phyloP scores from a whole-genome alignment of 306 rosid species.

The Rosa persica region DNA sequence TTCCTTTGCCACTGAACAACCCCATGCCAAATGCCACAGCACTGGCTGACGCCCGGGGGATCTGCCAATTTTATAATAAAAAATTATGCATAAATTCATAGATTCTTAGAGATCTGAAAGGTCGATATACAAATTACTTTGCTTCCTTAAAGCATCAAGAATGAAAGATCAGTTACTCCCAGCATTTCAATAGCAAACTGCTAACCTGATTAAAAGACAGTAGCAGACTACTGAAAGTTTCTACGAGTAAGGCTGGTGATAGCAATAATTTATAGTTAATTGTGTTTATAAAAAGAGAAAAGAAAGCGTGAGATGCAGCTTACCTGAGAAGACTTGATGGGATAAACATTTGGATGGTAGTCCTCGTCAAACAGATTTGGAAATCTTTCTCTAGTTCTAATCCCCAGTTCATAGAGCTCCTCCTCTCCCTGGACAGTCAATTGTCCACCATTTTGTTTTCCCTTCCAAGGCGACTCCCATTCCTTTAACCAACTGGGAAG shows the following conservation, averaged over 20 bases:
- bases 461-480: conserved; percentile 94
- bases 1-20: conserved; percentile 73
- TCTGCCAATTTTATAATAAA: conserved; percentile 39
- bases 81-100: conserved; percentile 15
- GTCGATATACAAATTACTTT: not conserved
- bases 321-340: conserved; percentile 80
- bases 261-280: not conserved
- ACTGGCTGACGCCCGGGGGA: conserved; percentile 95
- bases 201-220: conserved; percentile 8
- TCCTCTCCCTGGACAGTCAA: conserved; percentile 67
- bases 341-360: conserved; percentile 78
- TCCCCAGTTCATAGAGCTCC: conserved; percentile 74
- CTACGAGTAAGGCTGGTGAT: not conserved
- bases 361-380: conserved; percentile 67
- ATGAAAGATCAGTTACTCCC: not conserved
- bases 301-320: conserved; percentile 15
- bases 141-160: not conserved
- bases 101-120: conserved; percentile 6
- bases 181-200: not conserved
- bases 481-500: conserved; percentile 72
- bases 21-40: conserved; percentile 99
- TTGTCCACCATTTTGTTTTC: conserved; percentile 72
- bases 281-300: not conserved
- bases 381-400: conserved; percentile 63
- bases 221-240: not conserved